A percentile compares a stretch with the other conserved stretches of the same genome.
Conservation (phyloP, 331 rosid species). For the Quercus lobata region DNA sequence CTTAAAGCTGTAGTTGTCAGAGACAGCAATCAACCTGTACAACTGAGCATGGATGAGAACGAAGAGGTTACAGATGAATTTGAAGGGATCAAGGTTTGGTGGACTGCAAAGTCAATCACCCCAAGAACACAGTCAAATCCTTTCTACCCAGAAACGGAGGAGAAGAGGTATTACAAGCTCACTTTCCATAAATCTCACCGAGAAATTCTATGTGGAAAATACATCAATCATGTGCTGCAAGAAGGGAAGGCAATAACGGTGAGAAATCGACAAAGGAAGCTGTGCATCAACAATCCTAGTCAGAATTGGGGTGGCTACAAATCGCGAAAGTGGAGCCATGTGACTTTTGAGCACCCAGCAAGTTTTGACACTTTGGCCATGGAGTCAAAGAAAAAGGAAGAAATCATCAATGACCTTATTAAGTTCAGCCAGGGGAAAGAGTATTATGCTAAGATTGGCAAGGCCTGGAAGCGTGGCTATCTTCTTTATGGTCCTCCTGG, state of each 20-base stretch:
- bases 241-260: conserved; percentile 55
- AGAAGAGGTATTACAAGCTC: conserved; percentile 51
- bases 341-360: conserved; percentile 5
- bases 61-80: conserved; percentile 52
- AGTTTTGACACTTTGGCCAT: not conserved
- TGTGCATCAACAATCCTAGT: conserved; percentile 46
- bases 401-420: not conserved
- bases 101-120: conserved; percentile 39
- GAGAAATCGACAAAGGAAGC: conserved; percentile 58
- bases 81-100: conserved; percentile 51
- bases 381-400: not conserved
- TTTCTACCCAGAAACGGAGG: conserved; percentile 27
- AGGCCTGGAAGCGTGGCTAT: conserved; percentile 47
- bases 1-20: conserved; percentile 50
- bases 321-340: conserved; percentile 48
- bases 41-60: conserved; percentile 64
- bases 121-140: conserved; percentile 34
- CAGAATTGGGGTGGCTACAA: conserved; percentile 7
- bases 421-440: not conserved
- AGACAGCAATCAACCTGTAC: conserved; percentile 37
- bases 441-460: conserved; percentile 36
- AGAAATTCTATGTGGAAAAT: conserved; percentile 30
- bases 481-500: conserved; percentile 47
- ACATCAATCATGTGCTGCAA: conserved; percentile 37
- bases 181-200: conserved; percentile 45